These are phyloP conservation scores for Tylopilus rubrobrunneus DNA, from an alignment of 768 basidiomycete species.

Conservation along the genomic window DNA sequence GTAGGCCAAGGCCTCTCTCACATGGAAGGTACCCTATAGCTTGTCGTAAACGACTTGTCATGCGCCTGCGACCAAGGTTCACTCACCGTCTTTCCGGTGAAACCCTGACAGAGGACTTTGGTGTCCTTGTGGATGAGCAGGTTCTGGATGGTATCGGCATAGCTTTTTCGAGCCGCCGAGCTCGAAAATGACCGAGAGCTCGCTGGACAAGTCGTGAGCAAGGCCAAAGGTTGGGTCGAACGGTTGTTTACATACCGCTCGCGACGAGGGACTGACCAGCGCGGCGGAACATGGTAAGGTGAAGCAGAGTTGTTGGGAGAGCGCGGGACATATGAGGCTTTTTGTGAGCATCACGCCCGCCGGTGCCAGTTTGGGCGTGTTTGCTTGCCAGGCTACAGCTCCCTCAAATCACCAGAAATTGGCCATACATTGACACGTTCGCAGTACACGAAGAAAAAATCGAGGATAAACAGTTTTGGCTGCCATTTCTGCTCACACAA, in stretches of 20 bases:
- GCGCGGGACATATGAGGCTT: slow-evolving; percentile 4
- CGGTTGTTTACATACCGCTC: slow-evolving; percentile 39
- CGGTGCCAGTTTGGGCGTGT: slow-evolving; percentile 24
- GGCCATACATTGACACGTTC: too few species aligned
- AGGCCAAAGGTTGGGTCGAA: not conserved
- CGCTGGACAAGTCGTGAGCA: slow-evolving; percentile 31
- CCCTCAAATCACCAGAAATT: too few species aligned
- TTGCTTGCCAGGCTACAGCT: slow-evolving; percentile 3
- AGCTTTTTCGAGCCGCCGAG: slow-evolving; percentile 69
- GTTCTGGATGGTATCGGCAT: slow-evolving; percentile 89
- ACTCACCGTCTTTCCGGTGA: slow-evolving; percentile 92
- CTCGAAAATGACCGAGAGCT: slow-evolving; percentile 80
- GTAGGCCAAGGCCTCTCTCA: slow-evolving; percentile 86
- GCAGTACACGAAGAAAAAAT: too few species aligned
- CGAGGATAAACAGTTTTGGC: slow-evolving; percentile 13
- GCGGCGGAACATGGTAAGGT: slow-evolving; percentile 49
- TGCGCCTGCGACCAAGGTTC: not conserved
- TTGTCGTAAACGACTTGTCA: slow-evolving; percentile 4
- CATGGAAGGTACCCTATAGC: slow-evolving; percentile 90
- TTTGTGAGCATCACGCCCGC: slow-evolving; percentile 9
- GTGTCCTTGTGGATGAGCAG: slow-evolving; percentile 93
- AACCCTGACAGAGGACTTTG: slow-evolving; percentile 87
- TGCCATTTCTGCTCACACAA: slow-evolving; percentile 10
- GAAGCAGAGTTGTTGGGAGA: slow-evolving; percentile 12
- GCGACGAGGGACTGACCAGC: slow-evolving; percentile 53